phyloP scores from a whole-genome alignment of 2,329 filamentous ascomycete species.

The Penicillium sp. region DNA sequence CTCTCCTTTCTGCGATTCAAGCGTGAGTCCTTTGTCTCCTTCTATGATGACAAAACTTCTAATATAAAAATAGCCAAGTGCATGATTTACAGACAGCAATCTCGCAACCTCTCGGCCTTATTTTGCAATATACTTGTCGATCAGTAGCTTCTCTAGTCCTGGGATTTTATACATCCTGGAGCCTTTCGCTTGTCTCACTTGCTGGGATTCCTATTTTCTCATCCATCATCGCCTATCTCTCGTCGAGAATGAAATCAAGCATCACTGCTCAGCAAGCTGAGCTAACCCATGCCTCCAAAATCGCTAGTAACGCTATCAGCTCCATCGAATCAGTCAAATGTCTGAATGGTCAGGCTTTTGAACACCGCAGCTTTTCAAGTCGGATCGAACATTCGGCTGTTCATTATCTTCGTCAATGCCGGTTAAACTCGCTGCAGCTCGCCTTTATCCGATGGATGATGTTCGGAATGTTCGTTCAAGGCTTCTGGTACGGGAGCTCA shows the following conservation, averaged over 20 bases:
- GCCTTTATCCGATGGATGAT: constrained; percentile 72
- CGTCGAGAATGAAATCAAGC: constrained; percentile 60
- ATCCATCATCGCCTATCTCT: constrained; percentile 59
- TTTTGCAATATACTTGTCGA: constrained; percentile 64
- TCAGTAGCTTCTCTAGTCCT: constrained; percentile 65
- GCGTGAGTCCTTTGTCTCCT: constrained; percentile 54
- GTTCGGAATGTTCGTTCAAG: constrained; percentile 76
- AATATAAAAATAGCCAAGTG: constrained; percentile 60
- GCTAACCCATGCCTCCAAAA: constrained; percentile 69
- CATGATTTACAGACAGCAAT: constrained; percentile 77
- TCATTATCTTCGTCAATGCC: constrained; percentile 67
- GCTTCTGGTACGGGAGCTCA: constrained; percentile 81
- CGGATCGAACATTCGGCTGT: constrained; percentile 58
- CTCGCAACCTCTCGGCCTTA: constrained; percentile 73
- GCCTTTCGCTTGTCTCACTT: constrained; percentile 75
- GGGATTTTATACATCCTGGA: constrained; percentile 79
- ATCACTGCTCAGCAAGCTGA: constrained; percentile 68
- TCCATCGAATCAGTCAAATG: constrained; percentile 84
- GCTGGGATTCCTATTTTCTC: constrained; percentile 68
- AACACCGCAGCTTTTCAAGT: constrained; percentile 63
- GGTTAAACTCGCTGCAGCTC: constrained; percentile 68
- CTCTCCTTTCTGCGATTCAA: constrained; percentile 69
- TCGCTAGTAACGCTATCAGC: constrained; percentile 65
- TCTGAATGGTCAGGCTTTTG: constrained; percentile 72
- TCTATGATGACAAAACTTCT: neutral